A percentile compares a stretch with the other conserved stretches of the same genome.
phyloP scores from a whole-genome alignment of 306 rosid species.

The Quercus berberidifolia region DNA sequence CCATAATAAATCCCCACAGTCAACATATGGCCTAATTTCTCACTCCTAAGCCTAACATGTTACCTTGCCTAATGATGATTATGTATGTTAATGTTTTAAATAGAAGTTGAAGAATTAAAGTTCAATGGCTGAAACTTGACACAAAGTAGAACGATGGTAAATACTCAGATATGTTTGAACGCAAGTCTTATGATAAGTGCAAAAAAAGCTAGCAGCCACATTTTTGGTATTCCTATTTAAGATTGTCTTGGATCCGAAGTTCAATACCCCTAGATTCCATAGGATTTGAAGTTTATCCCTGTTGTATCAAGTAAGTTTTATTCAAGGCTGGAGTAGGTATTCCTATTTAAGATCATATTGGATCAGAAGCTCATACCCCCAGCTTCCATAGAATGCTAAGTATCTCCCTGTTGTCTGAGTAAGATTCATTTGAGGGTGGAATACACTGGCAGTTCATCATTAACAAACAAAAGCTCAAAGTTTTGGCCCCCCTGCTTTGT shows the following conservation, averaged over 20 bases:
- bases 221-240: background rate
- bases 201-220: background rate
- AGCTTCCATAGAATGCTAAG: background rate
- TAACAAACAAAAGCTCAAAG: background rate
- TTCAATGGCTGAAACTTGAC: background rate
- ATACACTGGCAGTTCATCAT: background rate
- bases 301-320: background rate
- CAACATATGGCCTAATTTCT: background rate
- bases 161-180: background rate
- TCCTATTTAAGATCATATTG: background rate
- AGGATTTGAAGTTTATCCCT: background rate
- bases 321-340: background rate
- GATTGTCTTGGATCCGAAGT: background rate
- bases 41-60: background rate
- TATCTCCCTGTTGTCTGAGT: background rate
- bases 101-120: background rate
- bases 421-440: background rate
- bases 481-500: background rate
- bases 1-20: background rate
- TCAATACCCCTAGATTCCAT: background rate
- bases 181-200: background rate
- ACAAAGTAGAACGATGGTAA: background rate
- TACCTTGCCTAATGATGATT: too few relatives aligned
- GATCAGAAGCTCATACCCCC: background rate
- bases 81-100: background rate